Conservation (phyloP, 225 moss, liverwort and hornwort genomes). For the Polytrichum commune region DNA sequence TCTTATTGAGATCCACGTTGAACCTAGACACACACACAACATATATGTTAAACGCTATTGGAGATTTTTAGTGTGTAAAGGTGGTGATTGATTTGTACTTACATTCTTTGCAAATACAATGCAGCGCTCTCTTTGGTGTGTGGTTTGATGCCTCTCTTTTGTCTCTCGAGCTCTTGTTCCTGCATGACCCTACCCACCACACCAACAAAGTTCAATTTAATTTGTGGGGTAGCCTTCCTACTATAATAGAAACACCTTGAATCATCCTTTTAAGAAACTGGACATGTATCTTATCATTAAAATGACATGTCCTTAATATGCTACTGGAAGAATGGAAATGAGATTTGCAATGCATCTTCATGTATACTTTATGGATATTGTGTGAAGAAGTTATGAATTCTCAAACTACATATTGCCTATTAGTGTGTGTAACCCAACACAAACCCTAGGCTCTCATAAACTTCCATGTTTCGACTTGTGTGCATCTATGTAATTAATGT, state of each 20-base stretch:
- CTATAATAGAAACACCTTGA: no score
- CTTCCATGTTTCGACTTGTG: no score
- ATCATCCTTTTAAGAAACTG: not conserved
- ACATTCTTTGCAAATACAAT: constrained; percentile 67
- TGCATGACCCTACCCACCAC: constrained; percentile 28
- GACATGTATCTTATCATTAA: not conserved
- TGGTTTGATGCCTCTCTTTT: constrained; percentile 65
- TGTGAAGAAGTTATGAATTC: not conserved
- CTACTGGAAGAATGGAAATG: not conserved
- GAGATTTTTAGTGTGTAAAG: not conserved
- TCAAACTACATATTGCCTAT: no score
- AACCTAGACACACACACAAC: no score
- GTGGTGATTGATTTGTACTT: constrained; percentile 2
- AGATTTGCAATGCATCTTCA: not conserved
- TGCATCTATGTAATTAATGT: no score
- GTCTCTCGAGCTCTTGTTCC: constrained; percentile 76
- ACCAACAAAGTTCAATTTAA: not conserved
- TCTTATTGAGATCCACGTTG: no score
- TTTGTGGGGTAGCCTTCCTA: no score
- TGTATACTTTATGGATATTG: not conserved
- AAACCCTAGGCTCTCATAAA: no score
- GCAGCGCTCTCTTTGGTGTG: constrained; percentile 63
- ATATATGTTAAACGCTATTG: no score
- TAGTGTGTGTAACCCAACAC: no score
- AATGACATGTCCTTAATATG: not conserved